Percentiles rank a stretch among this genome's conserved stretches.
Conservation (phyloP, 1,284 basidiomycete genomes). For the Melampsora larici-populina region DNA sequence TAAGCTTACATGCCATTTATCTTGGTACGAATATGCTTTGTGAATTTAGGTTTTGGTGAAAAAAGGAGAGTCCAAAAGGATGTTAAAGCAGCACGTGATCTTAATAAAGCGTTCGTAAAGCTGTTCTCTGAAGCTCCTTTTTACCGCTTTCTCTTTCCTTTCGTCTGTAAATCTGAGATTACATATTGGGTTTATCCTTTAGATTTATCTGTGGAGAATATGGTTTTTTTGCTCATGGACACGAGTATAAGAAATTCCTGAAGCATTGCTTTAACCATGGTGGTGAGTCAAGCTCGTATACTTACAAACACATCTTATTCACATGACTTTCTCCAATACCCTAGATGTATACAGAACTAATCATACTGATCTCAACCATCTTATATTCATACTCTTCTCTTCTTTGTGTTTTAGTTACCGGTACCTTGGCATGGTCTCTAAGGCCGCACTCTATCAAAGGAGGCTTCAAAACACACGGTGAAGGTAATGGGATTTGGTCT, state of each 20-base stretch:
- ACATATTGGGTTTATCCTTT: not conserved
- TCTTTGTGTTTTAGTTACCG: constrained; percentile 43
- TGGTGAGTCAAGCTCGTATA: not conserved
- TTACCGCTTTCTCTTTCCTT: not conserved
- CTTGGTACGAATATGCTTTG: not conserved
- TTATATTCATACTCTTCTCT: constrained; percentile 18
- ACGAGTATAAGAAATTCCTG: constrained; percentile 48
- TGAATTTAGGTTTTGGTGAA: constrained; percentile 45
- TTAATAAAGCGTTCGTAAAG: constrained; percentile 47
- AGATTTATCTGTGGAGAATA: constrained; percentile 52
- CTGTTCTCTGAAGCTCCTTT: constrained; percentile 1
- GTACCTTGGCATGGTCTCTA: constrained; percentile 50
- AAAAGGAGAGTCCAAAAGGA: constrained; percentile 48
- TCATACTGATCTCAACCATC: constrained; percentile 36
- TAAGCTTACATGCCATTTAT: not conserved
- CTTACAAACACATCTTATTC: not conserved
- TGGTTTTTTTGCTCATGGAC: constrained; percentile 49
- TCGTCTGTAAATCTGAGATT: not conserved
- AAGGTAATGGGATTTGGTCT: constrained; percentile 50
- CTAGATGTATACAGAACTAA: not conserved
- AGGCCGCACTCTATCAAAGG: constrained; percentile 49
- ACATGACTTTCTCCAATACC: not conserved
- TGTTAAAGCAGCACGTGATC: constrained; percentile 45
- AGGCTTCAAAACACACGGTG: constrained; percentile 52
- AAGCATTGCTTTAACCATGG: constrained; percentile 31